A percentile compares a stretch with the other conserved stretches of the same genome.
Evolutionary conservation across 495 filamentous ascomycete genomes (phyloP).

Genomic region (Neurospora sp.): DNA sequence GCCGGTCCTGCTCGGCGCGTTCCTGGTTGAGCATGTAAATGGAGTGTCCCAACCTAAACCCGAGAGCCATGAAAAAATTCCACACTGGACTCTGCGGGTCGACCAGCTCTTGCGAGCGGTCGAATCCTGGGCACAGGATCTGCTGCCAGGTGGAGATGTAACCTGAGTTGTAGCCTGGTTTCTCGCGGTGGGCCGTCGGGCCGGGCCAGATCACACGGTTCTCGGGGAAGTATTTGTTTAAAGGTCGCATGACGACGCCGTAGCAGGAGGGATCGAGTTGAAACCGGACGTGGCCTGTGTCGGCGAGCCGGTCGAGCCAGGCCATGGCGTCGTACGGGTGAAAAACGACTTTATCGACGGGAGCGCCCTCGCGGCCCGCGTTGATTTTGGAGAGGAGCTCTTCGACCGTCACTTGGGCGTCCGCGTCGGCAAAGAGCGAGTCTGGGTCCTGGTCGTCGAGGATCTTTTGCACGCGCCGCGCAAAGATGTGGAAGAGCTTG

Average conservation of each 20-base stretch:
- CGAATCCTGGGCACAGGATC: constrained; percentile 1
- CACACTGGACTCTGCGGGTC: neutral
- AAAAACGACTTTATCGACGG: constrained; percentile 13
- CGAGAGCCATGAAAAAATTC: constrained; percentile 17
- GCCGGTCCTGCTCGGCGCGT: neutral
- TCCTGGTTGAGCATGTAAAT: constrained; percentile 3
- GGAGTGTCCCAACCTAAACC: constrained; percentile 17
- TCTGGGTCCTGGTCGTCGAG: constrained; percentile 15
- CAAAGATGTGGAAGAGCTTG: constrained; percentile 19
- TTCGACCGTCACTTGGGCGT: constrained; percentile 13
- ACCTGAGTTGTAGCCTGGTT: neutral
- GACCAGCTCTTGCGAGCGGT: neutral
- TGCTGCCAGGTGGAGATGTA: constrained; percentile 3
- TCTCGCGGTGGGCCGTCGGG: neutral
- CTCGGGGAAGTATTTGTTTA: constrained; percentile 12
- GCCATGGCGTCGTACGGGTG: constrained; percentile 16
- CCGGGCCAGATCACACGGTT: constrained; percentile 12
- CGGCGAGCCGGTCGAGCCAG: constrained; percentile 16
- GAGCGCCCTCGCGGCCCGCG: constrained; percentile 4
- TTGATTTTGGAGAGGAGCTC: constrained; percentile 18
- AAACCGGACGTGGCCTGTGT: constrained; percentile 13
- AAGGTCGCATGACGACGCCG: constrained; percentile 16
- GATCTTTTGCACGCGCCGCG: constrained; percentile 16
- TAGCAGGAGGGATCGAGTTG: constrained; percentile 11
- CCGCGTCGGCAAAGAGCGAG: constrained; percentile 6